Evolutionary conservation across 2,329 filamentous ascomycete genomes (phyloP).

Genomic region (Exophiala aquamarina): DNA sequence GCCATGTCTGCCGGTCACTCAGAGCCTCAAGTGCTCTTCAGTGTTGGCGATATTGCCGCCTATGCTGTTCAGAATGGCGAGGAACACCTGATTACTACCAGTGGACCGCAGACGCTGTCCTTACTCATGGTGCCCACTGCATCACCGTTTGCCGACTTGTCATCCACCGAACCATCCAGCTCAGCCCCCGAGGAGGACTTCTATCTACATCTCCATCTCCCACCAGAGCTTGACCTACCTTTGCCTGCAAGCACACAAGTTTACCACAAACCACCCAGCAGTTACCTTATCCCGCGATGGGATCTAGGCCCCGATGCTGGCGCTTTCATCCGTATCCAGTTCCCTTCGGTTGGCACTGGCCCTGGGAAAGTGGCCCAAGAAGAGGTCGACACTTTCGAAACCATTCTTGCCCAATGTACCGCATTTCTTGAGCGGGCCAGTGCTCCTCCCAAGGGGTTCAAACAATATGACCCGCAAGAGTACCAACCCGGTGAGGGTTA

Average conservation of each 20-base stretch:
- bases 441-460: conserved; percentile 54
- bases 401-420: conserved; percentile 95
- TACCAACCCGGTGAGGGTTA: conserved; percentile 81
- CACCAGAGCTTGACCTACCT: conserved; percentile 89
- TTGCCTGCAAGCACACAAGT: conserved; percentile 95
- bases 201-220: conserved; percentile 92
- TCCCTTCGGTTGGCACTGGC: conserved; percentile 71
- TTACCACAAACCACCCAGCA: conserved; percentile 89
- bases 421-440: conserved; percentile 82
- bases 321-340: conserved; percentile 90
- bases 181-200: conserved; percentile 78
- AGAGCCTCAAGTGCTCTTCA: conserved; percentile 56
- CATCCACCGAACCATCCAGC: conserved; percentile 57
- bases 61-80: conserved; percentile 88
- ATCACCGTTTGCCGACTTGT: conserved; percentile 62
- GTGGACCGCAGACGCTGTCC: conserved; percentile 86
- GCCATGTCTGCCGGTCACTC: conserved; percentile 46
- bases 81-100: conserved; percentile 77
- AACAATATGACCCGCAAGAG: conserved; percentile 74
- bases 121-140: conserved; percentile 94
- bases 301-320: conserved; percentile 85
- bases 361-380: conserved; percentile 71
- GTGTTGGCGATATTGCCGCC: conserved; percentile 78
- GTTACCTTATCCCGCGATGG: conserved; percentile 94
- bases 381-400: conserved; percentile 94